Evolutionary conservation across 2,329 filamentous ascomycete genomes (phyloP).

Genomic region (Fusarium penzigii): DNA sequence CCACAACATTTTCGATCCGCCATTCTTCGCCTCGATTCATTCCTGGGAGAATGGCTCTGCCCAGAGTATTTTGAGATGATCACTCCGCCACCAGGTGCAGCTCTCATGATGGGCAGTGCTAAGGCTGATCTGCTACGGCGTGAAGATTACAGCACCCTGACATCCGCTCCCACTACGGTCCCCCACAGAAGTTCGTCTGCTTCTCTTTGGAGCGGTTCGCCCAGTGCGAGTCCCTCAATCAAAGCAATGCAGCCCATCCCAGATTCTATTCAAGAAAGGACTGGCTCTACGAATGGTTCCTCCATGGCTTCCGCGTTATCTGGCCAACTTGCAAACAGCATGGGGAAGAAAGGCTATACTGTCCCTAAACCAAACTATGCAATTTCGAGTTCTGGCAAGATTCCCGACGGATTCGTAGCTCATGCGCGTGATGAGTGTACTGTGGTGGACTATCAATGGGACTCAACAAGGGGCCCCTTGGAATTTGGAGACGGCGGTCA

Average conservation of each 20-base stretch:
- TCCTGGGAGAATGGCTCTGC: conserved; percentile 92
- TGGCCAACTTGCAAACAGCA: conserved; percentile 24
- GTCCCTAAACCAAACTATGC: conserved; percentile 82
- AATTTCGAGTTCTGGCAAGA: conserved; percentile 75
- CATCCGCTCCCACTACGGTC: conserved; percentile 16
- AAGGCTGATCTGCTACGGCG: conserved; percentile 83
- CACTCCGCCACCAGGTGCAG: conserved; percentile 81
- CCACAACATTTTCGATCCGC: conserved; percentile 51
- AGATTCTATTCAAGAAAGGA: conserved; percentile 28
- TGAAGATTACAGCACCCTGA: conserved; percentile 64
- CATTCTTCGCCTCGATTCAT: conserved; percentile 82
- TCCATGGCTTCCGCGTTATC: conserved; percentile 39
- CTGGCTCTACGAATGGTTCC: conserved; percentile 29
- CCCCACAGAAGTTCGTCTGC: conserved; percentile 25
- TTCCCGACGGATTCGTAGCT: conserved; percentile 84
- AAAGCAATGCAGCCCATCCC: conserved; percentile 13
- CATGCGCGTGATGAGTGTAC: conserved; percentile 88
- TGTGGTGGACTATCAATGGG: conserved; percentile 92
- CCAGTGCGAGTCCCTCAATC: conserved; percentile 28
- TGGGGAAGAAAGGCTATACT: conserved; percentile 57
- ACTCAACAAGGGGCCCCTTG: conserved; percentile 78
- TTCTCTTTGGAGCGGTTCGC: conserved; percentile 38
- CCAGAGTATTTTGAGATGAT: conserved; percentile 93
- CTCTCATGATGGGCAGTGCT: conserved; percentile 83
- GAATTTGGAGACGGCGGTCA: conserved; percentile 87